These are phyloP conservation scores for Fagus crenata DNA, from an alignment of 306 rosid species.

Conservation along the genomic window DNA sequence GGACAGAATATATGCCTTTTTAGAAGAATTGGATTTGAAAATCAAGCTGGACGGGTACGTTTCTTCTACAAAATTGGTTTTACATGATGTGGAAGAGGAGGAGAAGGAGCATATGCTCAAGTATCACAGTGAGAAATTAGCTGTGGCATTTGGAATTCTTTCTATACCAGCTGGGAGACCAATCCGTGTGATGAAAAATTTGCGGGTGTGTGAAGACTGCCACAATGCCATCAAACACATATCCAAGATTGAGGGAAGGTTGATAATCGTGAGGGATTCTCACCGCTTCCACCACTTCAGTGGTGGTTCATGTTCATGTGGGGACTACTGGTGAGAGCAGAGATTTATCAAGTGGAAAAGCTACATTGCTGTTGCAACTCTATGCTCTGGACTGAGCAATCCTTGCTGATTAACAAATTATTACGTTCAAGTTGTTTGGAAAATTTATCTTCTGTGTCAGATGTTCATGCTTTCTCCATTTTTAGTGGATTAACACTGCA, in stretches of 20 bases:
- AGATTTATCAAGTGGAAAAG: constrained; percentile 16
- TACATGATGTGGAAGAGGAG: constrained; percentile 94
- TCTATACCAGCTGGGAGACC: constrained; percentile 75
- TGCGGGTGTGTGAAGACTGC: constrained; percentile 83
- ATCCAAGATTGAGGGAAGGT: constrained; percentile 75
- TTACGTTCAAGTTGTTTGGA: background rate
- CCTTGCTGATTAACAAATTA: background rate
- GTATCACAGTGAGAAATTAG: constrained; percentile 87
- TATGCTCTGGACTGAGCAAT: constrained; percentile 25
- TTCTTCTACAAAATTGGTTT: constrained; percentile 72
- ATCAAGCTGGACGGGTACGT: constrained; percentile 77
- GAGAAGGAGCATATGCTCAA: constrained; percentile 79
- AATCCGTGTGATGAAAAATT: constrained; percentile 76
- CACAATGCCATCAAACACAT: constrained; percentile 81
- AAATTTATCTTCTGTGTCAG: background rate
- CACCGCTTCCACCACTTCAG: constrained; percentile 87
- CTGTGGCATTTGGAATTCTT: constrained; percentile 85
- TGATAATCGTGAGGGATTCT: constrained; percentile 74
- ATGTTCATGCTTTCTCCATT: background rate
- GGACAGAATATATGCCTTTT: constrained; percentile 61
- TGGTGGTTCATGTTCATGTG: constrained; percentile 72
- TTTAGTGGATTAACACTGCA: background rate
- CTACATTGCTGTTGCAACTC: constrained; percentile 5
- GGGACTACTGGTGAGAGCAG: constrained; percentile 71
- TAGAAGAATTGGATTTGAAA: constrained; percentile 70